Evolutionary conservation across 1,139 yeast genomes (phyloP).

Genomic region (Taiozyma onychis): DNA sequence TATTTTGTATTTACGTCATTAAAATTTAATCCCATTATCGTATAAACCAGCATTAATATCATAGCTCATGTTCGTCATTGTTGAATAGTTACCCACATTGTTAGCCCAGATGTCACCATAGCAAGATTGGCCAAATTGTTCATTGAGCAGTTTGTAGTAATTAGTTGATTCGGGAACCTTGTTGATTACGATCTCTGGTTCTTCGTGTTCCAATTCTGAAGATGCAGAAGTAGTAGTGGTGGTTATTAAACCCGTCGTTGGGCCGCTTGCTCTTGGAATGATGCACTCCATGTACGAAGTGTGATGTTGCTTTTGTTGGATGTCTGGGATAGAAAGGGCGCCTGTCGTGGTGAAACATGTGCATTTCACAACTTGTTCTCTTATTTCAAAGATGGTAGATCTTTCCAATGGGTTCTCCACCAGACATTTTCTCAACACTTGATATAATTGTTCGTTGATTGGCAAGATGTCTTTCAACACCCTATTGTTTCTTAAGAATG

Average conservation of each 20-base stretch:
- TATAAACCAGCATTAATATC: conserved; percentile 12
- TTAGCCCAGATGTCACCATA: not conserved
- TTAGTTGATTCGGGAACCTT: not conserved
- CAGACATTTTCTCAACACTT: conserved; percentile 49
- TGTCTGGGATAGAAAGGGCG: conserved; percentile 16
- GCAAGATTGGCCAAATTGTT: not conserved
- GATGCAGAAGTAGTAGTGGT: not conserved
- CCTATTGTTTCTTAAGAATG: conserved; percentile 37
- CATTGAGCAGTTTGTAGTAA: not conserved
- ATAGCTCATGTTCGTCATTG: conserved; percentile 17
- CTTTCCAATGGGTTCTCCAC: conserved; percentile 61
- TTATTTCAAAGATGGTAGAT: conserved; percentile 44
- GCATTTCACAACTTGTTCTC: conserved; percentile 18
- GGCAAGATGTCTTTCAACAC: conserved; percentile 37
- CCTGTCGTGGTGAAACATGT: conserved; percentile 17
- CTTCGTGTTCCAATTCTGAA: not conserved
- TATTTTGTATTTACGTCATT: not conserved
- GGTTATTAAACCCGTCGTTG: not conserved
- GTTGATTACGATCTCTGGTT: not conserved
- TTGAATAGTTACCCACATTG: conserved; percentile 5
- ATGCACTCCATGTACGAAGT: not conserved
- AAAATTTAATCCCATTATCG: not conserved
- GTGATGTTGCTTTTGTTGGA: conserved; percentile 2
- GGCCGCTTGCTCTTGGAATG: not conserved
- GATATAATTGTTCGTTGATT: conserved; percentile 54